These are phyloP conservation scores for Heterobasidion annosum DNA, from an alignment of 1,284 basidiomycete genomes.

Conservation along the genomic window DNA sequence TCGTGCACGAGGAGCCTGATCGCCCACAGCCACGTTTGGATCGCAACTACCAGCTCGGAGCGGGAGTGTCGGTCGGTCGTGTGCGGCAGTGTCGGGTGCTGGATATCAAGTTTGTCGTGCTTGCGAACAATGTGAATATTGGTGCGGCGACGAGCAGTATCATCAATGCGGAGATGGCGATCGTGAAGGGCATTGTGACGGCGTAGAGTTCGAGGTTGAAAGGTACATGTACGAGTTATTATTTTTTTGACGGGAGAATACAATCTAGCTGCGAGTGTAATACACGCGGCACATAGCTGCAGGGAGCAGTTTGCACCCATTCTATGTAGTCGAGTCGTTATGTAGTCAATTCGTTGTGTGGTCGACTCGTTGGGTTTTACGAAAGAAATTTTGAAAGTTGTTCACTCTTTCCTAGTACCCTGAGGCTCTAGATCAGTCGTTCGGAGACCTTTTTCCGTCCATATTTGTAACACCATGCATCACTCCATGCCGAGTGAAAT, in stretches of 20 bases:
- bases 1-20: conserved; percentile 88
- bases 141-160: conserved; percentile 97
- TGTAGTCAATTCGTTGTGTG: too few relatives aligned
- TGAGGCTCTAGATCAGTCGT: too few relatives aligned
- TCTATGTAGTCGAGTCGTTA: too few relatives aligned
- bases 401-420: too few relatives aligned
- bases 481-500: too few relatives aligned
- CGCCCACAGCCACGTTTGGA: conserved; percentile 93
- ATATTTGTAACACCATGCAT: too few relatives aligned
- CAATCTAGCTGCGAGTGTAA: neutral
- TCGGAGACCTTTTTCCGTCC: too few relatives aligned
- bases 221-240: neutral
- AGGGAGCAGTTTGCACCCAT: too few relatives aligned
- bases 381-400: too few relatives aligned
- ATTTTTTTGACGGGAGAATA: neutral
- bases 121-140: conserved; percentile 93
- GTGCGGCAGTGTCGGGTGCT: conserved; percentile 87
- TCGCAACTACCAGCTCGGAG: conserved; percentile 85
- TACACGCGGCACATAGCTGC: neutral
- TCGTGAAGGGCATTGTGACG: conserved; percentile 64
- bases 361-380: too few relatives aligned
- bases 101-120: conserved; percentile 93
- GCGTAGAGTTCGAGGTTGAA: conserved; percentile 17
- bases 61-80: conserved; percentile 88
- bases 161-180: conserved; percentile 96